These are phyloP conservation scores for Xylariaceae sp. DNA, from an alignment of 2,329 filamentous ascomycete species.

Conservation along the genomic window DNA sequence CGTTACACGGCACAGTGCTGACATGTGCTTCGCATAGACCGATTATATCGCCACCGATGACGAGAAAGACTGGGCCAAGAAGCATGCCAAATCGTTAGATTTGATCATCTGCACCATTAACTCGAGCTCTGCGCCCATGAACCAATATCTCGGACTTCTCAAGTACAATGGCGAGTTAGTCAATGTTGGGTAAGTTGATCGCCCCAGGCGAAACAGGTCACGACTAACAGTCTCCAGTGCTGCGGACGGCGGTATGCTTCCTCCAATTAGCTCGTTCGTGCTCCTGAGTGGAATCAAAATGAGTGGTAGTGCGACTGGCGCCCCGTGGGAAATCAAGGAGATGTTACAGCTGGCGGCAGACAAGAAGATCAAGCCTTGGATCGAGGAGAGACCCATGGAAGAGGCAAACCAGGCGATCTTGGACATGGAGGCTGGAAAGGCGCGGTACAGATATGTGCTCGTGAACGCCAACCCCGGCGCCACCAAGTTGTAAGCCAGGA, in stretches of 20 bases:
- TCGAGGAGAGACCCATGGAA: conserved; percentile 52
- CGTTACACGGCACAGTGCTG: background rate
- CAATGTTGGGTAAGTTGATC: conserved; percentile 50
- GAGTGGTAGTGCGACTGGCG: conserved; percentile 45
- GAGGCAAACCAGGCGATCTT: conserved; percentile 55
- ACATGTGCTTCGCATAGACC: conserved; percentile 26
- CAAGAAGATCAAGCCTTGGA: conserved; percentile 55
- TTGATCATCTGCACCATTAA: conserved; percentile 59
- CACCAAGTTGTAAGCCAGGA: conserved; percentile 6
- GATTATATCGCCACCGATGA: conserved; percentile 43
- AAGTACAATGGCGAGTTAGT: conserved; percentile 58
- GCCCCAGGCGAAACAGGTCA: background rate
- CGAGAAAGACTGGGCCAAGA: conserved; percentile 52
- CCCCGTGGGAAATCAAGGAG: conserved; percentile 54
- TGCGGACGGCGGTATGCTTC: conserved; percentile 51
- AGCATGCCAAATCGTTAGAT: conserved; percentile 49
- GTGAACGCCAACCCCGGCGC: conserved; percentile 38
- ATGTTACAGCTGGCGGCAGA: conserved; percentile 59
- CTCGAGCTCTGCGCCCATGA: conserved; percentile 53
- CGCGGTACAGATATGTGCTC: conserved; percentile 47
- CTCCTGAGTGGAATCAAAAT: conserved; percentile 56
- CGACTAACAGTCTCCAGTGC: conserved; percentile 29
- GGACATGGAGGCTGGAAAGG: conserved; percentile 55
- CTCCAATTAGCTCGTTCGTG: conserved; percentile 50
- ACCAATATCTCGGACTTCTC: conserved; percentile 59